These are phyloP conservation scores for Malus sieversii DNA, from an alignment of 306 rosid genomes.

Conservation along the genomic window DNA sequence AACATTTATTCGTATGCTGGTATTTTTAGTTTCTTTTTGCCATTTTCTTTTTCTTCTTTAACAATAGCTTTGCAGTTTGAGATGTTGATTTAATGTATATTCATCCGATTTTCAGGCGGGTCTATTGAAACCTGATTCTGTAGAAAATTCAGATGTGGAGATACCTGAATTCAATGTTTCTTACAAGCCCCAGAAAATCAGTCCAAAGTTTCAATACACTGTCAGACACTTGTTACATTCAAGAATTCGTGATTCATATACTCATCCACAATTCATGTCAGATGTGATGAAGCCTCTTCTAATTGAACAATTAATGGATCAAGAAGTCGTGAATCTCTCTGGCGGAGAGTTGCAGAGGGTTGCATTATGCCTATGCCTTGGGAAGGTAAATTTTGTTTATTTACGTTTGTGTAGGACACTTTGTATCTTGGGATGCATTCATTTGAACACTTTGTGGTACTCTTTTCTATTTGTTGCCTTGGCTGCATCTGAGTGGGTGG, in stretches of 20 bases:
- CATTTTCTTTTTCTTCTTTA: background rate
- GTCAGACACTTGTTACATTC: conserved; percentile 68
- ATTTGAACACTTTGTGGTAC: background rate
- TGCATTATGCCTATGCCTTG: conserved; percentile 82
- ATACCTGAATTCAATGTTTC: conserved; percentile 93
- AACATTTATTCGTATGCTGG: conserved; percentile 98
- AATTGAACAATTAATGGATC: conserved; percentile 96
- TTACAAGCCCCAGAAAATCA: conserved; percentile 93
- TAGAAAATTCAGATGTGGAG: conserved; percentile 66
- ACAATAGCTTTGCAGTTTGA: background rate
- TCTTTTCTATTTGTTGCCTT: background rate
- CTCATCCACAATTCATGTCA: conserved; percentile 77
- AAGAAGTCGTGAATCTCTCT: conserved; percentile 93
- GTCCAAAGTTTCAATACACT: conserved; percentile 66
- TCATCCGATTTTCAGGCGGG: conserved; percentile 63
- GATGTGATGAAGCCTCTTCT: conserved; percentile 99
- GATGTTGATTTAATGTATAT: background rate
- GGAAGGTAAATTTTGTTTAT: background rate
- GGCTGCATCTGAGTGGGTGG: background rate
- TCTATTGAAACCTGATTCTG: conserved; percentile 68
- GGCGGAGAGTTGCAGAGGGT: conserved; percentile 99
- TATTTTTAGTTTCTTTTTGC: conserved; percentile 18
- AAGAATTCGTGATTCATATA: conserved; percentile 75
- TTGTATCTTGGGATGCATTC: background rate
- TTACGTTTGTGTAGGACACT: background rate